Evolutionary conservation across 2,329 filamentous ascomycete species (phyloP).

Genomic region (Rhytidhysteron rufulum): DNA sequence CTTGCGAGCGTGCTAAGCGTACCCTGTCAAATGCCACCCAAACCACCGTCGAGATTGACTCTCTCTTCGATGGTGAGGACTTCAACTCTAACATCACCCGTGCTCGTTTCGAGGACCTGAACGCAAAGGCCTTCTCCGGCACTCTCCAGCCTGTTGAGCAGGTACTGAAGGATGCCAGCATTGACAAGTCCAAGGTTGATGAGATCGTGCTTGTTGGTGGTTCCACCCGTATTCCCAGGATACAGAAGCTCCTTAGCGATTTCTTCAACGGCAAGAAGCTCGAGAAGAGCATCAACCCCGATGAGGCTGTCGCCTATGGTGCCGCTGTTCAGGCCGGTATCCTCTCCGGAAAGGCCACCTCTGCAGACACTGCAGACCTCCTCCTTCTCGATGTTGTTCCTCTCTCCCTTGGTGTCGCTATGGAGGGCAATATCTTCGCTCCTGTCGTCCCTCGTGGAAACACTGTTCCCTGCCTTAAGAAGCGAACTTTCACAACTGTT

Average conservation of each 20-base stretch:
- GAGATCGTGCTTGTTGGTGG: conserved; percentile 99
- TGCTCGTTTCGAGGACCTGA: conserved; percentile 98
- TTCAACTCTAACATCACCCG: conserved; percentile 97
- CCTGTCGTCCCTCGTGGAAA: conserved; percentile 70
- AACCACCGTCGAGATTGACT: conserved; percentile 98
- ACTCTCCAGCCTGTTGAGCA: conserved; percentile 94
- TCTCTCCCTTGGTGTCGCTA: conserved; percentile 95
- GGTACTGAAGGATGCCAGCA: conserved; percentile 86
- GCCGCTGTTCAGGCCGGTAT: conserved; percentile 98
- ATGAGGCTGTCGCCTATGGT: conserved; percentile 98
- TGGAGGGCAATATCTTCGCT: conserved; percentile 99
- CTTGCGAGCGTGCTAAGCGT: conserved; percentile 99
- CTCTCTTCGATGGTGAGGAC: conserved; percentile 95
- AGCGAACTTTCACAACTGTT: conserved; percentile 82
- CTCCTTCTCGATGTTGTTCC: conserved; percentile 95
- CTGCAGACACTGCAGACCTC: conserved; percentile 88
- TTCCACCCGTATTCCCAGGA: conserved; percentile 96
- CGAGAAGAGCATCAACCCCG: conserved; percentile 99
- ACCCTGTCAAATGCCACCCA: conserved; percentile 96
- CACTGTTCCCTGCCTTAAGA: conserved; percentile 72
- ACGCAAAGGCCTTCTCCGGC: conserved; percentile 89
- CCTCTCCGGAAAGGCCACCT: conserved; percentile 95
- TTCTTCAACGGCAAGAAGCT: conserved; percentile 99
- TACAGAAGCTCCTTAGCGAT: conserved; percentile 98
- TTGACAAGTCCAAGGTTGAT: conserved; percentile 89